phyloP scores from a whole-genome alignment of 2,329 filamentous ascomycete genomes.

The Trichoderma sp. region DNA sequence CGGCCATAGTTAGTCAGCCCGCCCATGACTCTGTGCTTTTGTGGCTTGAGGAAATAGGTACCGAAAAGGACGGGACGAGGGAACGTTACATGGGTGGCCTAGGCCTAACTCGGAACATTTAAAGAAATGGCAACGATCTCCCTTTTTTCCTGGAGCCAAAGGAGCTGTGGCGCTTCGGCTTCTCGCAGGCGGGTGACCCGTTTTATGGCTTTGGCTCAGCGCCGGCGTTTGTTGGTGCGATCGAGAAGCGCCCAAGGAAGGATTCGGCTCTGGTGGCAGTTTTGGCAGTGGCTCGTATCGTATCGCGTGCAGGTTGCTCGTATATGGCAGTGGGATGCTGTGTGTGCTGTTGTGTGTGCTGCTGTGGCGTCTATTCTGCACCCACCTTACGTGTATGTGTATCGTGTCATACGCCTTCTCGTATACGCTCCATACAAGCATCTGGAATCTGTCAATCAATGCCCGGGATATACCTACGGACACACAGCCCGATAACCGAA shows the following conservation, averaged over 20 bases:
- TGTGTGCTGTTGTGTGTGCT: too few relatives aligned
- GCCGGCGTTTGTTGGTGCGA: constrained; percentile 17
- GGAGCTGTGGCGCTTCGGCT: constrained; percentile 22
- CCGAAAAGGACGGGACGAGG: constrained; percentile 15
- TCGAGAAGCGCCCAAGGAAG: constrained; percentile 19
- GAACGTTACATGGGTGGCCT: constrained; percentile 27
- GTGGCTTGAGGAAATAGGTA: background rate
- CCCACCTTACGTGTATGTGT: background rate
- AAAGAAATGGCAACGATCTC: background rate
- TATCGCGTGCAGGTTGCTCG: background rate
- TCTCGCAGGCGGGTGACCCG: constrained; percentile 26
- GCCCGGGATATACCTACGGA: too few relatives aligned
- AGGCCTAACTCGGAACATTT: constrained; percentile 21
- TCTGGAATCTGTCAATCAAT: too few relatives aligned
- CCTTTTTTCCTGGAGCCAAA: background rate
- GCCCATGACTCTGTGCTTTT: background rate
- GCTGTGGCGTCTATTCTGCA: background rate
- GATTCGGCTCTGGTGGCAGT: background rate
- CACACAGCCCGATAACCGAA: constrained; percentile 4
- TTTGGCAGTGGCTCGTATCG: background rate
- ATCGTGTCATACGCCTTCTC: background rate
- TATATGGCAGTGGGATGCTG: background rate
- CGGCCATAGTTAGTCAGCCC: constrained; percentile 15
- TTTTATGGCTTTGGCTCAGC: constrained; percentile 4
- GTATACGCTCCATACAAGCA: too few relatives aligned